Evolutionary conservation across 768 basidiomycete genomes (phyloP), one percentile per base, ranked within the genome.

Genomic region (Infundibulicybe gibba): DNA sequence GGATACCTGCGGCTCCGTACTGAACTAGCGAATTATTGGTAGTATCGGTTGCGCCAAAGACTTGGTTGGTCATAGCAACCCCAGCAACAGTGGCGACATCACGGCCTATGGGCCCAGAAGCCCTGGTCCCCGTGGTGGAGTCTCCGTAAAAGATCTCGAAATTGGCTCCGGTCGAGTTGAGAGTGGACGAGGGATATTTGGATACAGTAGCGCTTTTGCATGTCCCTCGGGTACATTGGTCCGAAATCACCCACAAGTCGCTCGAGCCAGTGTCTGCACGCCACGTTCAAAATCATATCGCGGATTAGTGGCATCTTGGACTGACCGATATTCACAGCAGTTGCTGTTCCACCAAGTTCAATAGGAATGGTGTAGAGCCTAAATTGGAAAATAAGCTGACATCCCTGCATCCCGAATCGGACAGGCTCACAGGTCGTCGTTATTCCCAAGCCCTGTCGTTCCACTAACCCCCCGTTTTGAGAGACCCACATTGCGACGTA

Each of bases 201-300:
- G 74, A 54, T 4, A 72, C 61, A 11, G 52, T 57, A 2, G 61
- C 50, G 16, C 61, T 55, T 32, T 59, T 58, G 59, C 81, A 83
- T 2, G 68, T 54, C 8, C 63, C 64, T 6, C 54, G 49, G 3
- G 56, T 55, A 56, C 81, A 86, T 3, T 62, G 58, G 43, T 77
- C 69, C 0, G 82, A 79, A 17, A 81, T 61, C 4, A 84, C 72
- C 85, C 85, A 87, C 6, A 87, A 61, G 54, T 87, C 85, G 32
- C 81, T 79, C 3, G 85, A 87, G 16, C 85, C 85, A 2, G 85
- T 85, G 54, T 87, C 85, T 85, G 11, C 11, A 10, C 2, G 20
- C 9, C 16, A 10, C 42, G 11, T 17, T 50, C 37, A 46, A 17
- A n/a, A 41, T 19, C 17, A 16, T n/a, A 13, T 30, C 10, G 17